Percentiles rank a stretch among this genome's conserved stretches.
Conservation (phyloP, 2,329 filamentous ascomycete genomes). For the Aureobasidium sp. region DNA sequence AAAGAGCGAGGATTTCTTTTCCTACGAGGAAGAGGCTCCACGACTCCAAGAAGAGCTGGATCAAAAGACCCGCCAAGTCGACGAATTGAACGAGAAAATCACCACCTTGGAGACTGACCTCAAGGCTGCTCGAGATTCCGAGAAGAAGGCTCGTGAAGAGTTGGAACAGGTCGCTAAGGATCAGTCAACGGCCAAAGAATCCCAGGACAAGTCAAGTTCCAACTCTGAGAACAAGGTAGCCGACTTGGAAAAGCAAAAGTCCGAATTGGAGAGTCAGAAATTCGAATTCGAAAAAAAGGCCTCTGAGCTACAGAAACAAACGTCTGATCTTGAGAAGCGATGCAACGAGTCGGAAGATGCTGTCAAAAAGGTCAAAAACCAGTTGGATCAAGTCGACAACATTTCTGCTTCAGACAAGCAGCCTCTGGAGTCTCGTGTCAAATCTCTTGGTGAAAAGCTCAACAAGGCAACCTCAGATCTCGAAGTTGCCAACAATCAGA, state of each 20-base stretch:
- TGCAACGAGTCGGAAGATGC: background rate
- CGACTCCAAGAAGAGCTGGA: conserved; percentile 65
- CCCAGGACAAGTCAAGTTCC: background rate
- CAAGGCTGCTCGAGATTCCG: conserved; percentile 35
- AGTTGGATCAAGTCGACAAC: background rate
- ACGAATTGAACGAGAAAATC: conserved; percentile 63
- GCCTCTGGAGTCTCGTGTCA: conserved; percentile 16
- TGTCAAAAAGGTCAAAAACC: background rate
- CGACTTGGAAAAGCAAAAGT: conserved; percentile 9
- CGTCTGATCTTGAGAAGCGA: conserved; percentile 1
- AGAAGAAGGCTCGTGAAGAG: background rate
- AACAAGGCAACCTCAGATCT: conserved; percentile 41
- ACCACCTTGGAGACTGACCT: conserved; percentile 63
- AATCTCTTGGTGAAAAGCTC: conserved; percentile 37
- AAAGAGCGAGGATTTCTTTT: conserved; percentile 66
- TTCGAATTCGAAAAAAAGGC: conserved; percentile 6
- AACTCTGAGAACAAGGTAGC: conserved; percentile 3
- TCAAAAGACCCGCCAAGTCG: conserved; percentile 53
- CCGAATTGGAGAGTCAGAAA: conserved; percentile 10
- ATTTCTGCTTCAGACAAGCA: conserved; percentile 7
- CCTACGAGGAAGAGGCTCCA: conserved; percentile 80
- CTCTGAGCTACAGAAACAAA: conserved; percentile 6
- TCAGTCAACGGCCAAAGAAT: background rate
- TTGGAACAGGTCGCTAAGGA: conserved; percentile 8
- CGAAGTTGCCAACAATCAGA: conserved; percentile 24